Evolutionary conservation across 2,329 filamentous ascomycete species (phyloP), one percentile per base, ranked within the genome.

Genomic region (Fusarium sp.): DNA sequence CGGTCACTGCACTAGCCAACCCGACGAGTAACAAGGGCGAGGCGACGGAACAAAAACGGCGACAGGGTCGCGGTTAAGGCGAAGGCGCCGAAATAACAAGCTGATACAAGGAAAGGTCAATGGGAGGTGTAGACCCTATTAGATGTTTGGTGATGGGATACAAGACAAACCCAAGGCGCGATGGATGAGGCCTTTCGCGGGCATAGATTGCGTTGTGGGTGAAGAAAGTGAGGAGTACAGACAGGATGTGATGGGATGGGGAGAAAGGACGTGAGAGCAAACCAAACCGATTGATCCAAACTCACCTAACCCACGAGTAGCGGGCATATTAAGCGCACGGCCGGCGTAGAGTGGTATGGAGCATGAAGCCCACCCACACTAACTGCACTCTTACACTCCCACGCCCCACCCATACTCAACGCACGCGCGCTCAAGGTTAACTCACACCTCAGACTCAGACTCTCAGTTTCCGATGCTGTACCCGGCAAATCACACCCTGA

Each of bases 301-400:
- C 80, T 83, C 75, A 77, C 81, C 81, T 83, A 74, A 83, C 81
- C 81, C 81, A 83, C 76, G 77, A 79, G 59, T 52, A 64, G 61
- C 61, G 61, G 61, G 61, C 59, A 64, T 63, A 63, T 64, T 64
- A 64, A 63, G 29, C 24, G 49, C 61, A 64, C 61, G 61, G 59
- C 25, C 44, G 61, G 61, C 59, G 61, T 64, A 61, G 49, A 64
- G 61, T 49, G 61, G 43, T 46, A 63, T 63, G 61, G 59, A 52
- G 71, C 68, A 71, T 71, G 64, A 73, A 73, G 70, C 70, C 72
- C 72, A 76, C 71, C 70, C 63, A 54, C 54, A 66, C 63, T 27
- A 27, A 42, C 30, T 38, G 18, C 22, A 52, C 24, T 42, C 24
- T 52, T 25, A 42, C 47, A 51, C 32, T 52, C 32, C 8, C 50